phyloP scores from a whole-genome alignment of 108 stramenopile species.

The Mediolabrus comicus region DNA sequence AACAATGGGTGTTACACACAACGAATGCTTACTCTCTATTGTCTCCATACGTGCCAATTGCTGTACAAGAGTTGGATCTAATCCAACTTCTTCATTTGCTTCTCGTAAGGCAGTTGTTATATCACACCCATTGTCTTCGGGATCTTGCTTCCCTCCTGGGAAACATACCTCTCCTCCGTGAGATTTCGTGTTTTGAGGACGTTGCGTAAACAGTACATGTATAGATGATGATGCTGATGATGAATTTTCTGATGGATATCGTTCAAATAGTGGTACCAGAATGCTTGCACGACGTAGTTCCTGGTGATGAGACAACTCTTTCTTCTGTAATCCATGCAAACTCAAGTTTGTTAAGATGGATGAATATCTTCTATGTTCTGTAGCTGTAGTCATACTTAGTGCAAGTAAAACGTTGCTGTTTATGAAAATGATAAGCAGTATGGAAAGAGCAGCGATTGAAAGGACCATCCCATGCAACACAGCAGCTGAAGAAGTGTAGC shows the following conservation, averaged over 20 bases:
- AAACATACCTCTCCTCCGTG: conserved; percentile 78
- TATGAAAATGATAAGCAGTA: not conserved
- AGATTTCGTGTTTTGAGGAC: conserved; percentile 44
- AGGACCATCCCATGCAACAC: not conserved
- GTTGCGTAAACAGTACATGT: conserved; percentile 64
- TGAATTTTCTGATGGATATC: not conserved
- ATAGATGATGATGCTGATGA: not conserved
- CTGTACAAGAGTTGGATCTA: conserved; percentile 36
- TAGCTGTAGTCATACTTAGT: not conserved
- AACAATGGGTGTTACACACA: conserved; percentile 73
- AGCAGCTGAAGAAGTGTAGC: too few relatives aligned
- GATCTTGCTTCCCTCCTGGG: conserved; percentile 72
- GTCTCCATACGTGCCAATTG: conserved; percentile 44
- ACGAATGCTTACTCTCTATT: conserved; percentile 45
- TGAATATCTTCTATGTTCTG: not conserved
- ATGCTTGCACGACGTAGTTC: conserved; percentile 30
- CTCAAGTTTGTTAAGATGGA: not conserved
- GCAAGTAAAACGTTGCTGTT: not conserved
- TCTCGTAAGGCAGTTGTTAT: conserved; percentile 65
- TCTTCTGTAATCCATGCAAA: conserved; percentile 21
- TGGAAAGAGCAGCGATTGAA: not conserved
- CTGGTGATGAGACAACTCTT: conserved; percentile 23
- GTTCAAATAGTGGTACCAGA: conserved; percentile 47
- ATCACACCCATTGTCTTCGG: conserved; percentile 54
- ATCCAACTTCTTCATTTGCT: conserved; percentile 69